Base-by-base conservation (phyloP, 73 alveolate genomes). In the Tetrahymena thermophila region DNA sequence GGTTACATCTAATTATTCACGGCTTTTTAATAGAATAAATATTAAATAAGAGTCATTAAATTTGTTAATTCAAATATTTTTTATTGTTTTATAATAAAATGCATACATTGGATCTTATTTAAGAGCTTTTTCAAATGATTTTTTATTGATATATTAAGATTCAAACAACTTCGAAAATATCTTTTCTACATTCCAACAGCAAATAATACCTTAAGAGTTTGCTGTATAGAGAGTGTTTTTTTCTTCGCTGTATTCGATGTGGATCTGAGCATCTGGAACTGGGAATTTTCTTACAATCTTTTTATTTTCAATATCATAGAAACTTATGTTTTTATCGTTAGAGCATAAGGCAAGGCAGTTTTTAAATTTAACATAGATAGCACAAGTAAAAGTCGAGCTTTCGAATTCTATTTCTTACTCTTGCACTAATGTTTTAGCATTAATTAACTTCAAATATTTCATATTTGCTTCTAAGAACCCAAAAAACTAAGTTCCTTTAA, bases 1-100 rank as follows among this genome's bases (percentile, higher is more conserved):
- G 11, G 96, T 94, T 8, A 94, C 89, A 71, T 71, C 89, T 71
- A 71, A 71, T 71, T 71, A 25, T 25, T 71, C 89, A 71, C 89
- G 89, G 31, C 89, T 71, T 9, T 50, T 14, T 50, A 10, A 56
- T 10, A 56, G 16, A 56, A 10, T 10, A 56, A 56, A 19, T 19
- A 71, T 11, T 34, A 71, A 8, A 28, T 31, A 17, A 3, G 4
- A 3, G 15, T n/a, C 7, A 37, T 40, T 40, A 8, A 40, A 40
- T 40, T 40, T 4, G 10, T 4, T 7, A 40, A 40, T 9, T 40
- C 44, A 40, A 40, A 40, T 40, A 40, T 40, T 8, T n/a, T 40
- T 40, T 28, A 71, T 23, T 25, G 5, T 23, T 10, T 10, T 71
- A 8, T 3, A 71, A 28, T 71, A n/a, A 7, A 56, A 56, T 56